These are phyloP conservation scores for Cyclotella kingstonii DNA, from an alignment of 108 stramenopile species.

Conservation along the genomic window DNA sequence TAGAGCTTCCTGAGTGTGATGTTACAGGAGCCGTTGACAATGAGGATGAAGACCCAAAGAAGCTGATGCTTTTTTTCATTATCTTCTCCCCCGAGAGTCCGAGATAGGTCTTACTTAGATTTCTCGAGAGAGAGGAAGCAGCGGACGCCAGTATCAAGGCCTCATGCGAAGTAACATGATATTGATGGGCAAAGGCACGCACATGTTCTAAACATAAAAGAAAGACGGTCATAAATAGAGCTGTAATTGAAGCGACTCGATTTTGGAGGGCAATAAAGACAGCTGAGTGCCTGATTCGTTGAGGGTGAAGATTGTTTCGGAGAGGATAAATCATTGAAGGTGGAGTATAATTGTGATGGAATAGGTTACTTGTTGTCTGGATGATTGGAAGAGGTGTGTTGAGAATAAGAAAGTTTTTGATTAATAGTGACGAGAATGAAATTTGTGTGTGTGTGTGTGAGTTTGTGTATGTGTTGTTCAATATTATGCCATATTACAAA, in stretches of 20 bases:
- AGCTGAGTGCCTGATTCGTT: neutral
- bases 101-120: slow-evolving; percentile 18
- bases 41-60: neutral
- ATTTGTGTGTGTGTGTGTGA: too few species aligned
- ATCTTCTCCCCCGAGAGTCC: slow-evolving; percentile 15
- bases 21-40: neutral
- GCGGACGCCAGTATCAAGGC: slow-evolving; percentile 41
- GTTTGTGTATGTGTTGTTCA: neutral
- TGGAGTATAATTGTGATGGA: neutral
- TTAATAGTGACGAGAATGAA: too few species aligned
- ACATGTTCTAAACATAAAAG: slow-evolving; percentile 41
- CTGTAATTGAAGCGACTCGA: slow-evolving; percentile 33
- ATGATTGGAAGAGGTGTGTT: too few species aligned
- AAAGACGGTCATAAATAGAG: slow-evolving; percentile 45
- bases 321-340: neutral
- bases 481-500: neutral
- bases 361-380: neutral
- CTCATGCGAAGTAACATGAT: slow-evolving; percentile 38
- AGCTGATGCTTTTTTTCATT: slow-evolving; percentile 17
- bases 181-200: slow-evolving; percentile 40
- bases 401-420: too few species aligned
- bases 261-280: slow-evolving; percentile 13
- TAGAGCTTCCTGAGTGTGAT: slow-evolving; percentile 14
- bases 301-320: neutral
- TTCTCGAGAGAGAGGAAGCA: slow-evolving; percentile 28